Evolutionary conservation across 139 green algal species (phyloP), one percentile per base, ranked within the genome.

Genomic region (Chlorella sp.): DNA sequence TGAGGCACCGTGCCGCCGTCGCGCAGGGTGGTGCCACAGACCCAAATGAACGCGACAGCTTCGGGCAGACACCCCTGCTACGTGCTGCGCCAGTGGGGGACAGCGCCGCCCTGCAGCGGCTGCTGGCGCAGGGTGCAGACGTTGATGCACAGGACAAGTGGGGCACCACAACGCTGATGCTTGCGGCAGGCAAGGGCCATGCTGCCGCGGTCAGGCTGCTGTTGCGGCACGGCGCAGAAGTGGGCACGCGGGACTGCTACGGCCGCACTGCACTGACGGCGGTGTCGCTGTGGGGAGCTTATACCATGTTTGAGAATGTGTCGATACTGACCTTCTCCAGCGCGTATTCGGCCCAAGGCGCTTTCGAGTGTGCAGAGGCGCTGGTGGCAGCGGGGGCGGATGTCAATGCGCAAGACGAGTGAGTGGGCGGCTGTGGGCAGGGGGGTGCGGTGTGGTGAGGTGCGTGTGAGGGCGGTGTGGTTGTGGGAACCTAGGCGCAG

Each of bases 81-180:
- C 75, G 75, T 42, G 79, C 79, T 40, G 79, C 79, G 30, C 24
- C 34, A 15, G 26, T 24, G 16, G 79, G 79, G 16, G 14, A 64
- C 2, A 39, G 11, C 16, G 79, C 79, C 79, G 48, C 36, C 42
- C 37, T 85, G 1, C 40, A 39, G 79, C 79, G 21, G 79, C 42
- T 85, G 40, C 42, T 85, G 79, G 79, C 37, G 79, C 79, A 68
- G 40, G 79, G 79, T 1, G 79, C 42, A 34, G 79, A 85, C 26
- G 79, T 85, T 5, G 15, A 24, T 34, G 40, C 78, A 28, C 79
- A 61, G 79, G 42, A 64, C 40, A 36, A 37, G 34, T 61, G 42
- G 42, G 79, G 79, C 79, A 36, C 79, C 1, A 60, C 22, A 12
- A 1, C 40, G 1, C 26, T 85, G 30, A 37, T 68, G 28, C 32